Evolutionary conservation across 768 basidiomycete genomes (phyloP).

Genomic region (Lactifluus piperatus): DNA sequence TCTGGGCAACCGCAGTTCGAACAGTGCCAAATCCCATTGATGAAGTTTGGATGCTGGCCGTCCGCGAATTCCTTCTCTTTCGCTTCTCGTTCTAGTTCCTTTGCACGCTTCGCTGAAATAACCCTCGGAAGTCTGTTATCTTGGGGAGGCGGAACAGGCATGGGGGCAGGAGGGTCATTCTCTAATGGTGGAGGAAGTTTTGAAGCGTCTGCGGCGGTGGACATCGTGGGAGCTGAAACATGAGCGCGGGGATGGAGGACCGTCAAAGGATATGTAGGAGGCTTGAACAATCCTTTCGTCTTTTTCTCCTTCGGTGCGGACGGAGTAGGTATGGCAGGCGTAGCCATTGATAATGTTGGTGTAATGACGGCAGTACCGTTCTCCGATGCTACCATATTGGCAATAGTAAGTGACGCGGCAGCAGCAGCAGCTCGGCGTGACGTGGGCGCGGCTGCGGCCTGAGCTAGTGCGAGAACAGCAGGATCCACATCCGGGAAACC

Average conservation of each 20-base stretch:
- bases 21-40: slow-evolving; percentile 89
- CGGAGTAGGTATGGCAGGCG: slow-evolving; percentile 30
- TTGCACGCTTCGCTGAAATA: slow-evolving; percentile 51
- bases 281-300: slow-evolving; percentile 63
- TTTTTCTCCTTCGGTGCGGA: slow-evolving; percentile 53
- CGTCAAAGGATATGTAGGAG: slow-evolving; percentile 46
- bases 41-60: slow-evolving; percentile 72
- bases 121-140: slow-evolving; percentile 42
- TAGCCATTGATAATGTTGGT: slow-evolving; percentile 35
- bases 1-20: slow-evolving; percentile 93
- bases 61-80: slow-evolving; percentile 79
- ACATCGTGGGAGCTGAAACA: slow-evolving; percentile 50
- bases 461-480: slow-evolving; percentile 56
- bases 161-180: slow-evolving; percentile 44
- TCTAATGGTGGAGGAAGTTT: slow-evolving; percentile 52
- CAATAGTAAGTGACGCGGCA: slow-evolving; percentile 75
- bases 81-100: slow-evolving; percentile 73
- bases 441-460: slow-evolving; percentile 56
- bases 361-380: slow-evolving; percentile 58
- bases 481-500: slow-evolving; percentile 76
- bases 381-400: slow-evolving; percentile 88
- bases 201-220: slow-evolving; percentile 59
- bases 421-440: slow-evolving; percentile 81
- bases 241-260: slow-evolving; percentile 55
- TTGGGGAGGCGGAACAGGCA: slow-evolving; percentile 26